Percentiles rank a stretch among this genome's conserved stretches.
phyloP scores from a whole-genome alignment of 2,329 filamentous ascomycete genomes.

The Trichoderma guizhouense region DNA sequence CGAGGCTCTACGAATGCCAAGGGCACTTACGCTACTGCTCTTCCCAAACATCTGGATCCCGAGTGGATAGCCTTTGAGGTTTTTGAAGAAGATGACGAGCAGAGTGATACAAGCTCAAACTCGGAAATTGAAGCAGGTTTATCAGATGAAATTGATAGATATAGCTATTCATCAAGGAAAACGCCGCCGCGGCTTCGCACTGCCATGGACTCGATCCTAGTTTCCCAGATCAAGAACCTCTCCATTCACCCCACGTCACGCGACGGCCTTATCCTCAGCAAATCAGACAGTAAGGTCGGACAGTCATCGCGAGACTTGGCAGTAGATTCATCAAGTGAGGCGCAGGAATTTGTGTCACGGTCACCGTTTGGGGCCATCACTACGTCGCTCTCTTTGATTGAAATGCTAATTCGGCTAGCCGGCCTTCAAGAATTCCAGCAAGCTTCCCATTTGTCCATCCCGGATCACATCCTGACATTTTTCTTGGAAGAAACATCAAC shows the following conservation, averaged over 20 bases:
- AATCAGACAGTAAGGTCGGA: not conserved
- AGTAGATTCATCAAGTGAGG: conserved; percentile 16
- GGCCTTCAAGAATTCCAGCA: conserved; percentile 92
- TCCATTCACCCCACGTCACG: conserved; percentile 30
- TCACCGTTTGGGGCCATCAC: conserved; percentile 52
- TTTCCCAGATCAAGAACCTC: conserved; percentile 40
- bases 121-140: conserved; percentile 42
- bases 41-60: conserved; percentile 74
- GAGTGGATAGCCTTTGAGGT: conserved; percentile 94
- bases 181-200: conserved; percentile 21
- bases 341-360: conserved; percentile 34
- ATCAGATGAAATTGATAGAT: conserved; percentile 30
- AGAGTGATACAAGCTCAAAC: conserved; percentile 29
- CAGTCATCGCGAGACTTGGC: not conserved
- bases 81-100: conserved; percentile 59
- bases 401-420: conserved; percentile 81
- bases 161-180: conserved; percentile 17
- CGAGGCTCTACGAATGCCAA: not conserved
- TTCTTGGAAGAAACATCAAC: conserved; percentile 67
- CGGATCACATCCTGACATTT: conserved; percentile 84
- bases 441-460: conserved; percentile 81
- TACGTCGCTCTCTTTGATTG: conserved; percentile 69
- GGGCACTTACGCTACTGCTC: conserved; percentile 18
- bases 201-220: conserved; percentile 38
- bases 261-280: not conserved